Conservation (phyloP, 305 asterid species). For the Solanum hybrid region DNA sequence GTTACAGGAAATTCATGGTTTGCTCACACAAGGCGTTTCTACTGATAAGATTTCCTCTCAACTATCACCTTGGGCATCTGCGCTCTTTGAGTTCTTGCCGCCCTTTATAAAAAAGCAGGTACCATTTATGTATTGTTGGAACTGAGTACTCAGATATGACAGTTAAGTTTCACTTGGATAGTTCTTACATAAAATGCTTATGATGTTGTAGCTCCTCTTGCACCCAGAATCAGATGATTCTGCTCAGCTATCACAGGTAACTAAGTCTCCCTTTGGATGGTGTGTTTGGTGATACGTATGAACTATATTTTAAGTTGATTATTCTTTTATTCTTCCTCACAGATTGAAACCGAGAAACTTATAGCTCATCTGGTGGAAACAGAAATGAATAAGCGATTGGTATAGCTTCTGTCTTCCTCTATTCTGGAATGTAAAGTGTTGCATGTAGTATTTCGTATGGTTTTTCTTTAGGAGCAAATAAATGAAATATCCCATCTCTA, state of each 20-base stretch:
- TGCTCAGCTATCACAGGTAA: constrained; percentile 94
- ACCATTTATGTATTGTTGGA: not conserved
- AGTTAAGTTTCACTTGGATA: not conserved
- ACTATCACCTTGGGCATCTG: constrained; percentile 98
- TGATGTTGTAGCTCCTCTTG: constrained; percentile 60
- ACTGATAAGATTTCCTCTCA: constrained; percentile 72
- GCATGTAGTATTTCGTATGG: not conserved
- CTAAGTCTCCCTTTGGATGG: constrained; percentile 10
- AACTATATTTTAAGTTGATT: not conserved
- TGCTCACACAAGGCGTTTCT: constrained; percentile 74
- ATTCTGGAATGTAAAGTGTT: not conserved
- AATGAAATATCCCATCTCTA: not conserved
- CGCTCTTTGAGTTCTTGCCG: constrained; percentile 85
- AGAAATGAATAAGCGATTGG: constrained; percentile 86
- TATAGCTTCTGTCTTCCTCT: constrained; percentile 12
- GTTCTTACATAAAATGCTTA: constrained; percentile 20
- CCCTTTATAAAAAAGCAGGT: constrained; percentile 87
- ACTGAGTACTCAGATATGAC: not conserved
- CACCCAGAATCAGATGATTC: constrained; percentile 96
- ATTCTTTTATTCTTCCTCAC: constrained; percentile 11
- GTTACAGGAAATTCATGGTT: constrained; percentile 85
- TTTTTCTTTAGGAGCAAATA: not conserved
- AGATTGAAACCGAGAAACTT: constrained; percentile 98
- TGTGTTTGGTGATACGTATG: not conserved
- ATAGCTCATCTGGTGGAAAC: constrained; percentile 89